These are phyloP conservation scores for Eimeria necatrix DNA, from an alignment of 169 alveolate genomes.

Conservation along the genomic window DNA sequence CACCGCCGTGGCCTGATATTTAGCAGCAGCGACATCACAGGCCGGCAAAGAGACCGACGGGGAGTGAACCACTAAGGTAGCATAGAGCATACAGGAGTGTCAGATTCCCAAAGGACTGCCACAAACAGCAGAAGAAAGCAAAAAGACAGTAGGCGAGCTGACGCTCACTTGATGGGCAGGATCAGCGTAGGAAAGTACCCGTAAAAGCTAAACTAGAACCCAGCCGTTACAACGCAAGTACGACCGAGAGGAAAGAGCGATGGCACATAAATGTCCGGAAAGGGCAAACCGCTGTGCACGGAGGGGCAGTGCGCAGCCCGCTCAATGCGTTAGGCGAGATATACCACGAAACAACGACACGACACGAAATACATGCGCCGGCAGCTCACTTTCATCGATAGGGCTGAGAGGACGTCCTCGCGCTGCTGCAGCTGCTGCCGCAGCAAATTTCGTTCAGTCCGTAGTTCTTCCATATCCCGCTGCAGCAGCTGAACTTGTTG, in stretches of 20 bases:
- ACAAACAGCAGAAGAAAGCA: background rate
- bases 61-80: background rate
- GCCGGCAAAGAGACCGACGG: background rate
- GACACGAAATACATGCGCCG: background rate
- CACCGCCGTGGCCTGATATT: constrained; percentile 24
- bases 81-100: background rate
- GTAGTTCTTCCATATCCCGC: background rate
- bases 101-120: background rate
- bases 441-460: background rate
- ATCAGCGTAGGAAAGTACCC: no score
- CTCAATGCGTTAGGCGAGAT: background rate
- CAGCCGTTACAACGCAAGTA: no score
- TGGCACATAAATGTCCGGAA: no score
- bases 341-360: background rate
- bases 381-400: background rate
- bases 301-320: no score
- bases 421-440: constrained; percentile 45
- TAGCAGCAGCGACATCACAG: background rate
- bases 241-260: no score
- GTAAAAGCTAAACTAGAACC: no score
- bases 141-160: background rate
- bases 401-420: constrained; percentile 2
- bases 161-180: background rate
- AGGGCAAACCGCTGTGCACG: no score
- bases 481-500: background rate